Evolutionary conservation across 2,329 filamentous ascomycete genomes (phyloP), one percentile per base, ranked within the genome.

Genomic region (Pseudogymnoascus sp.): DNA sequence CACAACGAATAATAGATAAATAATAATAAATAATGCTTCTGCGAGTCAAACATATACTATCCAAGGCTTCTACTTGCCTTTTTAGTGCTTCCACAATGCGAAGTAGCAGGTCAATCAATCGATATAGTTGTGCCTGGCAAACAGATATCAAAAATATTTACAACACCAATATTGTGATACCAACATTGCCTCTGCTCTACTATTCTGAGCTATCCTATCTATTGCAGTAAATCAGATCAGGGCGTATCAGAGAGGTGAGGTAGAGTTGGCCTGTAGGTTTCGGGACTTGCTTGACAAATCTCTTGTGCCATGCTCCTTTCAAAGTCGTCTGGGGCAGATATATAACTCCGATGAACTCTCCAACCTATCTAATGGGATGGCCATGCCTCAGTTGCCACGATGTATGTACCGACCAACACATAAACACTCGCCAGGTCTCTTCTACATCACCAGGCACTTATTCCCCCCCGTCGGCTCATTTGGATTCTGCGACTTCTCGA

Each of bases 401-500:
- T 56, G 50, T 53, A 33, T 56, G 16, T 35, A 33, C 50, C 50
- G 14, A 33, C n/a, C 40, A 56, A 18, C 40, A 28, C 56, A 28
- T 21, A 31, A 31, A 56, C 4, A 25, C 23, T 56, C 28, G 31
- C 1, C 28, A 4, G n/a, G 50, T 21, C 50, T 21, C 72, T 81
- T 21, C 72, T 81, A 99, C 94, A 99, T 97, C 70, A 97, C 75
- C 63, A 75, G 70, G 75, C 94, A 97, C 77, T 95, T 96, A 70
- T 85, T 85, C 63, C 88, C 88, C 63, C 86, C 88, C 25, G 91
- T 81, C 6, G 91, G 88, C 77, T 96, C 91, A 71, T 87, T 87
- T 1, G 93, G 92, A 73, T 95, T 96, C 77, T 96, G 90, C 25
- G 88, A 87, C 77, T 95, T 96, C 78, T 99, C 94, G 67, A 99